Evolutionary conservation across 495 filamentous ascomycete genomes (phyloP), one percentile per base, ranked within the genome.

Genomic region (Hypoxylon fuscum): DNA sequence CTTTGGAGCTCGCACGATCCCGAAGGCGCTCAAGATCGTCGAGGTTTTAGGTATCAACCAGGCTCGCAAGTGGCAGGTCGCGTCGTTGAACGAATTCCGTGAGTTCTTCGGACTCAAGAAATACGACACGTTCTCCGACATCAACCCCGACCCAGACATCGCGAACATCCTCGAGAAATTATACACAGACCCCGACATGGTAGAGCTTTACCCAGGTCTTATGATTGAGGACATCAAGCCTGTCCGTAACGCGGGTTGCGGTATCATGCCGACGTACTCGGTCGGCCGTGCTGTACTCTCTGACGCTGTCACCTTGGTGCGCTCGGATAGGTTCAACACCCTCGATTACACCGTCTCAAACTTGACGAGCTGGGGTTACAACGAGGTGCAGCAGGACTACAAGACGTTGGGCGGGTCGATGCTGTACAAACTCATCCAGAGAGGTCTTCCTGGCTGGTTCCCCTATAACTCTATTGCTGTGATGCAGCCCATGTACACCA

Each of bases 281-380:
- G 83, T 87, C 7, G 87, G 87, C 7, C 80, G 88, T 55, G 88
- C 87, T 10, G 87, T 95, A 44, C 81, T 96, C 7, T 92, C 89
- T 3, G 91, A 96, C 71, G 91, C 91, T 3, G 85, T 91, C 8
- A 84, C 88, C 3, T 75, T 95, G 9, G 90, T 96, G 15, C 85
- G 91, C 15, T 88, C 89, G 1, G 91, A 96, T 75, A 81, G 91
- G 11, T 94, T 93, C 77, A 90, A 91, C 67, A 93, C 90, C 5
- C 15, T 75, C 32, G 81, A 85, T 59, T 91, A 86, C 69, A 89
- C 83, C 18, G 82, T 88, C 5, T 83, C 81, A 18, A 86, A 87
- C 58, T 76, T 94, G 22, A 96, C 91, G 0, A 89, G 86, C 62
- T 95, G 88, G 88, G 88, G n/a, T 82, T 90, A 85, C 74, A 86